Conservation (phyloP, 1,284 basidiomycete genomes). For the Gymnopus androsaceus region DNA sequence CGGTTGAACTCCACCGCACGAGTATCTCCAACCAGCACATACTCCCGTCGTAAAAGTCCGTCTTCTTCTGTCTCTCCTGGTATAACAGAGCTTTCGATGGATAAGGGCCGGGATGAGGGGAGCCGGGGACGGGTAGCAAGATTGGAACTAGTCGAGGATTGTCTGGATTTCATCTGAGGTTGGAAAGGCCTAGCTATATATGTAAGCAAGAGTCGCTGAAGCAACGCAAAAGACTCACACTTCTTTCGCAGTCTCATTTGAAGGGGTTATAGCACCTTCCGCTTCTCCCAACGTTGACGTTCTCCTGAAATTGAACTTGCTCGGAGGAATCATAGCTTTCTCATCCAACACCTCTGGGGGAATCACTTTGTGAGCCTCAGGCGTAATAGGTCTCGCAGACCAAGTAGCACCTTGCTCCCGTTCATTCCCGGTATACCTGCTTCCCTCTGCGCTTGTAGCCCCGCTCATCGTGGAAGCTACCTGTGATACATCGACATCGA, state of each 20-base stretch:
- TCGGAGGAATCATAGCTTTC: conserved; percentile 76
- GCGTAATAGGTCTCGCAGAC: conserved; percentile 44
- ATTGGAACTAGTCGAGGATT: conserved; percentile 11
- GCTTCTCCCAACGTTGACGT: conserved; percentile 32
- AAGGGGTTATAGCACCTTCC: conserved; percentile 23
- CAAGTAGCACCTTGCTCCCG: not conserved
- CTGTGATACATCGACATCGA: not conserved
- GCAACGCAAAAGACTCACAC: conserved; percentile 7
- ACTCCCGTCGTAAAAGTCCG: conserved; percentile 70
- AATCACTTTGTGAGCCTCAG: conserved; percentile 66
- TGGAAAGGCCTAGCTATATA: not conserved
- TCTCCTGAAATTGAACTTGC: conserved; percentile 71
- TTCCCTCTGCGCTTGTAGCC: conserved; percentile 24
- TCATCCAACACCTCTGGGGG: conserved; percentile 77
- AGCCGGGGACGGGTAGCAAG: conserved; percentile 4
- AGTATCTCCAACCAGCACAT: conserved; percentile 76
- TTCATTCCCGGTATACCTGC: not conserved
- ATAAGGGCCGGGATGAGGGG: conserved; percentile 37
- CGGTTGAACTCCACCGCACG: conserved; percentile 75
- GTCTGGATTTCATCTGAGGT: conserved; percentile 10
- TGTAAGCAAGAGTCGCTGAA: not conserved
- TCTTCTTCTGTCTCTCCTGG: conserved; percentile 84
- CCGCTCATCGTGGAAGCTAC: conserved; percentile 5
- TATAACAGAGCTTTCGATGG: conserved; percentile 68
- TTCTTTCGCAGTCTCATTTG: conserved; percentile 20